Evolutionary conservation across 495 filamentous ascomycete species (phyloP).

Genomic region (Neurospora sp.): DNA sequence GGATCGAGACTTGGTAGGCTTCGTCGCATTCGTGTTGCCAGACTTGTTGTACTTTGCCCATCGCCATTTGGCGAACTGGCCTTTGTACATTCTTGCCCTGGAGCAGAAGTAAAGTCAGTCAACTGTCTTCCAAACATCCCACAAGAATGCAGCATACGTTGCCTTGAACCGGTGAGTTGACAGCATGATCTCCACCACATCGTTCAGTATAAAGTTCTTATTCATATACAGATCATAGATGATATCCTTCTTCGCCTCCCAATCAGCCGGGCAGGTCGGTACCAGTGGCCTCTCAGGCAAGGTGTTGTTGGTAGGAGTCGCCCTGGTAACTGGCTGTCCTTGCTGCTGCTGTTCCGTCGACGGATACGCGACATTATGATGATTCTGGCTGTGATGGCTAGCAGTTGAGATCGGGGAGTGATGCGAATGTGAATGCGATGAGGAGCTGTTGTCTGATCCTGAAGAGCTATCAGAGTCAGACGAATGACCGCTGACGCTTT

Average conservation of each 20-base stretch:
- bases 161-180: slow-evolving; percentile 23
- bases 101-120: not conserved
- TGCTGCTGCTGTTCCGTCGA: not conserved
- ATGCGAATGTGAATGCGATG: not conserved
- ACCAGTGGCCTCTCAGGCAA: slow-evolving; percentile 15
- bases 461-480: not conserved
- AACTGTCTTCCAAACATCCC: not conserved
- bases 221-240: slow-evolving; percentile 24
- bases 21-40: not conserved
- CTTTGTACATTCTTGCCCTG: slow-evolving; percentile 28
- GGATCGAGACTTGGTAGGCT: slow-evolving; percentile 3
- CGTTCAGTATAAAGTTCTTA: slow-evolving; percentile 25
- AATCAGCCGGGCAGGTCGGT: slow-evolving; percentile 22
- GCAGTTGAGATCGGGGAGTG: not conserved
- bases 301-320: not conserved
- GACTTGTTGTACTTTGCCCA: slow-evolving; percentile 28
- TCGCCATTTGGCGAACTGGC: slow-evolving; percentile 25
- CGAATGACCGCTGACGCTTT: not conserved
- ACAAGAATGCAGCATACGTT: slow-evolving; percentile 12
- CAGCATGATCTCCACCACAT: slow-evolving; percentile 25
- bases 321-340: not conserved
- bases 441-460: not conserved
- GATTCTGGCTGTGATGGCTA: not conserved
- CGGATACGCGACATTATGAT: not conserved
- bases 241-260: slow-evolving; percentile 21